A percentile compares a stretch with the other conserved stretches of the same genome.
phyloP scores from a whole-genome alignment of 2,329 filamentous ascomycete genomes.

The Bertia moriformis region DNA sequence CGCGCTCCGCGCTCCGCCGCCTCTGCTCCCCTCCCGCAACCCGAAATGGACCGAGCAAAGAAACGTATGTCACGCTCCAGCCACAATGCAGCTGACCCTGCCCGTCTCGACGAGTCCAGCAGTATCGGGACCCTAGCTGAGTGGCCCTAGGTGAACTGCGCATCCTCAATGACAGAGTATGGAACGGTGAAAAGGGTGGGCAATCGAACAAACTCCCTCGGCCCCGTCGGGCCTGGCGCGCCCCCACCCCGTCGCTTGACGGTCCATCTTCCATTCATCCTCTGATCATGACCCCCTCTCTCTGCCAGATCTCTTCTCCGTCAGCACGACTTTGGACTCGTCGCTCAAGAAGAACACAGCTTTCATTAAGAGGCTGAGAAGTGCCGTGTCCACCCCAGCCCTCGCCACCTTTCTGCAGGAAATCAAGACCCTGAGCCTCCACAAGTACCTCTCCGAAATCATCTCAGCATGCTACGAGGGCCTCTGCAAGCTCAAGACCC shows the following conservation, averaged over 20 bases:
- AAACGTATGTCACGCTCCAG: constrained; percentile 4
- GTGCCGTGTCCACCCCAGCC: constrained; percentile 67
- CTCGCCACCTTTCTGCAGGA: constrained; percentile 78
- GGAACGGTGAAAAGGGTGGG: constrained; percentile 77
- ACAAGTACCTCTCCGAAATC: constrained; percentile 95
- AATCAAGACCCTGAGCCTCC: constrained; percentile 75
- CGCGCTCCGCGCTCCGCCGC: too few relatives aligned
- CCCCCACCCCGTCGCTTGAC: constrained; percentile 1
- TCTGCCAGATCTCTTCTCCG: constrained; percentile 56
- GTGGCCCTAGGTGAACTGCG: constrained; percentile 68
- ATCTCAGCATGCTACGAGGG: constrained; percentile 93
- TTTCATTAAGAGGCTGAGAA: constrained; percentile 91
- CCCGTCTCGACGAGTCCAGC: too few relatives aligned
- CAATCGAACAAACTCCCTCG: constrained; percentile 3
- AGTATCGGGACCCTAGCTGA: too few relatives aligned
- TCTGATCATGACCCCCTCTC: constrained; percentile 5
- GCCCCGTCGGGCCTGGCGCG: constrained; percentile 2
- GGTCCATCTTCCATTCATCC: too few relatives aligned
- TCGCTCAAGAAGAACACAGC: constrained; percentile 96
- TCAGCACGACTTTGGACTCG: constrained; percentile 73
- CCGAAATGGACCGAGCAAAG: neutral
- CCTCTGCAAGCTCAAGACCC: constrained; percentile 76
- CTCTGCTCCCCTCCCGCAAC: too few relatives aligned
- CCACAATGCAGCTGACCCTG: constrained; percentile 3
- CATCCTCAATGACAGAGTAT: constrained; percentile 72